Base-by-base conservation (phyloP, 495 filamentous ascomycete species). In the Penicillium macrosclerotiorum region DNA sequence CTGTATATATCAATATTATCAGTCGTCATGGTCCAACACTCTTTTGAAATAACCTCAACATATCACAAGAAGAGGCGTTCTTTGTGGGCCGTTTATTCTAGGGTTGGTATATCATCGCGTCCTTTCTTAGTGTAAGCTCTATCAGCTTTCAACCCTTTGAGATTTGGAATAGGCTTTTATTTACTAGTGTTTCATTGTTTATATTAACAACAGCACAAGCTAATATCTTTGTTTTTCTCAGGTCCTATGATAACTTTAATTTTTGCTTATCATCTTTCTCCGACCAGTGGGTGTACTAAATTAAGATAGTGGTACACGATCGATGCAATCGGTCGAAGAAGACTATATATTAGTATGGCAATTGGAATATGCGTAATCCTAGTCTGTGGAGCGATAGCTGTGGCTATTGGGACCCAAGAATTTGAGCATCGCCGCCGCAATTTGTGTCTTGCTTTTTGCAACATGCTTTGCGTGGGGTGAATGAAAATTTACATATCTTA, bases 391-490 rank as follows among this genome's bases (percentile, higher is more conserved):
- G 60, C 60, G 8, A 57, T 57, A 24, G 45, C 50, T 7, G 62
- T 69, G 6, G 42, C 37, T 0, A 55, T 54, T 22, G 48, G 54
- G 13, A 57, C 40, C 5, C 35, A 39, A 3, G 24, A 35, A 20
- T 47, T 55, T 8, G 52, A n/a, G 37, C 24, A 48, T 59, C 22
- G 59, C 54, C 7, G 62, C 65, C 1, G 56, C 65, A 4, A 40
- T 67, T 17, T 61, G 67, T 26, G 53, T 67, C 7, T 67, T 62
- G 46, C 42, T 36, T 6, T 70, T 72, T 43, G 54, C 67, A 42
- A 55, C 54, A 7, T 68, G 51, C 40, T 67, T 70, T 49, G 65
- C 67, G 5, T 62, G 62, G 60, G 64, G 59, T 63, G n/a, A n/a
- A n/a, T n/a, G n/a, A n/a, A n/a, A n/a, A n/a, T n/a, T n/a, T n/a